Percentiles rank a stretch among this genome's conserved stretches.
Conservation (phyloP, 1,284 basidiomycete species). For the Xerocomus nothofagi region DNA sequence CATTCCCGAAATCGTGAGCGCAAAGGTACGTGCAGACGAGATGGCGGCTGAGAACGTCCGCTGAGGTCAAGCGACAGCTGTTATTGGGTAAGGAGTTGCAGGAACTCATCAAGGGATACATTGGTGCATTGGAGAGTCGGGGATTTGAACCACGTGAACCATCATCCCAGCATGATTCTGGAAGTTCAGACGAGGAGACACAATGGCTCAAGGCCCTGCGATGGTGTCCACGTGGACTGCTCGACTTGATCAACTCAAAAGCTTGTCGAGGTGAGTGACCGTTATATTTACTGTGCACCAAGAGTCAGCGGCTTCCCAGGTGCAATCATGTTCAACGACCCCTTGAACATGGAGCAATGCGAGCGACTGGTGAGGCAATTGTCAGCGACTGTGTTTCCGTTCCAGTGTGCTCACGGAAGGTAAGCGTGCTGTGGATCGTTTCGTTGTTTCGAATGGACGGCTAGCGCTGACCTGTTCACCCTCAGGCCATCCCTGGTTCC, state of each 20-base stretch:
- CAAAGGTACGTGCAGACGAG: conserved; percentile 53
- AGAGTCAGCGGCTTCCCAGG: conserved; percentile 46
- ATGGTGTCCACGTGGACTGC: conserved; percentile 74
- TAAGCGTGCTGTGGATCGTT: conserved; percentile 31
- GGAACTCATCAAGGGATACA: conserved; percentile 64
- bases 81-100: conserved; percentile 63
- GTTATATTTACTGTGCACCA: not conserved
- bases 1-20: conserved; percentile 64
- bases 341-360: conserved; percentile 69
- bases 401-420: conserved; percentile 94
- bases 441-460: conserved; percentile 4
- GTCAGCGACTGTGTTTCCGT: conserved; percentile 75
- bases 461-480: not conserved
- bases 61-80: conserved; percentile 45
- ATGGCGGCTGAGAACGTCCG: not conserved
- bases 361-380: conserved; percentile 66
- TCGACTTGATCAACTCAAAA: conserved; percentile 88
- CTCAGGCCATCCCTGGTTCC: conserved; percentile 51
- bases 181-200: conserved; percentile 35
- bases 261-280: conserved; percentile 77
- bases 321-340: conserved; percentile 96
- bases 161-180: conserved; percentile 15
- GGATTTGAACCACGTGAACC: conserved; percentile 20
- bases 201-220: conserved; percentile 72
- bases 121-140: conserved; percentile 46